Conservation (phyloP, 108 stramenopile genomes). For the Cyclotella sp. region DNA sequence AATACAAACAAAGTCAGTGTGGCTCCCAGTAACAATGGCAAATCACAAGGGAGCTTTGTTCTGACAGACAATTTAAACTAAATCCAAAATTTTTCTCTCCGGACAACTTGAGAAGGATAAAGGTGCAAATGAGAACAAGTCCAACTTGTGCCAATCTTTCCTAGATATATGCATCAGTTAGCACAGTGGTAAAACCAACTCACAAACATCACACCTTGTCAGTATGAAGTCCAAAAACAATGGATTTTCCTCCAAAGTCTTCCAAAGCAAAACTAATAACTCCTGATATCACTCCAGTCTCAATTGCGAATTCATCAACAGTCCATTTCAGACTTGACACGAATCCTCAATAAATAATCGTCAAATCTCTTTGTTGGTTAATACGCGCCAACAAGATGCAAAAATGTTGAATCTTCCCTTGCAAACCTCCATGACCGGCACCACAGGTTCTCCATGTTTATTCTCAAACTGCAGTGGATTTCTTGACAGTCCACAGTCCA, state of each 20-base stretch:
- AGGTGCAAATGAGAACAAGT: constrained; percentile 96
- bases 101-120: constrained; percentile 92
- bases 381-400: constrained; percentile 85
- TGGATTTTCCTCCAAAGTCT: constrained; percentile 95
- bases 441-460: constrained; percentile 67
- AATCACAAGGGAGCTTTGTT: constrained; percentile 81
- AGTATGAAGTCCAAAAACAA: constrained; percentile 90
- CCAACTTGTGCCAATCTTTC: constrained; percentile 85
- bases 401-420: constrained; percentile 91
- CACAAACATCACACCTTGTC: constrained; percentile 77
- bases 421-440: constrained; percentile 63
- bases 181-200: constrained; percentile 93
- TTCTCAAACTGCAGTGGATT: constrained; percentile 71
- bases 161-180: constrained; percentile 93
- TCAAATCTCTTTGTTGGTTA: constrained; percentile 70
- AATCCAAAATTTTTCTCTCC: constrained; percentile 96
- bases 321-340: constrained; percentile 76
- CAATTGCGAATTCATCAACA: constrained; percentile 73
- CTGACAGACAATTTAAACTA: constrained; percentile 89
- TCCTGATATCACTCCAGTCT: constrained; percentile 94
- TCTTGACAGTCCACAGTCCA: constrained; percentile 89
- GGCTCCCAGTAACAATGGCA: constrained; percentile 89
- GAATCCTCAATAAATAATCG: constrained; percentile 89
- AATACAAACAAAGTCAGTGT: constrained; percentile 94
- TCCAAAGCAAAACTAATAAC: constrained; percentile 95